A percentile compares a stretch with the other conserved stretches of the same genome.
Conservation (phyloP, 2,329 filamentous ascomycete genomes). For the Taxawa tesnikishii region DNA sequence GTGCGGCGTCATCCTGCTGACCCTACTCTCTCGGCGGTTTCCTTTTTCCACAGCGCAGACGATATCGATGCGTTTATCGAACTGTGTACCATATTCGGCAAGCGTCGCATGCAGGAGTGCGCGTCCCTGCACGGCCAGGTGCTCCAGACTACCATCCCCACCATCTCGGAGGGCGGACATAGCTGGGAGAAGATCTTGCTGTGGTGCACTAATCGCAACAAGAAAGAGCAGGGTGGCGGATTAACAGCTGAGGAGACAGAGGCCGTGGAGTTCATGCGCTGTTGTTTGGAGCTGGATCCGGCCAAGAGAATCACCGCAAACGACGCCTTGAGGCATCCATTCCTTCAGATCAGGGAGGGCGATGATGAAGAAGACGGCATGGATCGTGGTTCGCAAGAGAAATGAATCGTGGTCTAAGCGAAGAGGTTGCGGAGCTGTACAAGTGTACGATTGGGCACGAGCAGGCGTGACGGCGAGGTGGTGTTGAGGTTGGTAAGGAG, state of each 20-base stretch:
- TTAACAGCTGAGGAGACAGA: slow-evolving; percentile 57
- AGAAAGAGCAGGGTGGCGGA: slow-evolving; percentile 38
- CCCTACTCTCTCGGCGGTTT: slow-evolving; percentile 80
- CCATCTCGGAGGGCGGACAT: slow-evolving; percentile 74
- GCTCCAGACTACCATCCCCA: slow-evolving; percentile 87
- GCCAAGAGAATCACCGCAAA: slow-evolving; percentile 59
- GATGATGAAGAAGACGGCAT: slow-evolving; percentile 38
- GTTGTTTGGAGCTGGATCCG: slow-evolving; percentile 68
- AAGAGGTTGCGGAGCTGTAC: no score
- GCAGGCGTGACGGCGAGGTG: no score
- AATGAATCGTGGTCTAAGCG: no score
- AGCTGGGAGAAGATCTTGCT: slow-evolving; percentile 85
- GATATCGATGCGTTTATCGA: slow-evolving; percentile 97
- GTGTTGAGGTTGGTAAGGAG: no score
- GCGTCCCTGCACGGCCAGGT: slow-evolving; percentile 80
- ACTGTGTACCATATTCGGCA: slow-evolving; percentile 89
- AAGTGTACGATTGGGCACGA: no score
- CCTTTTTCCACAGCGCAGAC: slow-evolving; percentile 98
- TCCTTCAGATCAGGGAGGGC: slow-evolving; percentile 28
- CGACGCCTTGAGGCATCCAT: slow-evolving; percentile 62
- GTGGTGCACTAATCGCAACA: slow-evolving; percentile 73
- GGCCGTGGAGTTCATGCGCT: slow-evolving; percentile 58
- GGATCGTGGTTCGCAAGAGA: no score
- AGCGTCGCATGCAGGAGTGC: slow-evolving; percentile 68
- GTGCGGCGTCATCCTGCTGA: slow-evolving; percentile 92